Percentiles rank a stretch among this genome's conserved stretches.
These are phyloP conservation scores for Glomus cerebriforme DNA, from an alignment of 192 early-diverging fungal genomes.

Conservation along the genomic window DNA sequence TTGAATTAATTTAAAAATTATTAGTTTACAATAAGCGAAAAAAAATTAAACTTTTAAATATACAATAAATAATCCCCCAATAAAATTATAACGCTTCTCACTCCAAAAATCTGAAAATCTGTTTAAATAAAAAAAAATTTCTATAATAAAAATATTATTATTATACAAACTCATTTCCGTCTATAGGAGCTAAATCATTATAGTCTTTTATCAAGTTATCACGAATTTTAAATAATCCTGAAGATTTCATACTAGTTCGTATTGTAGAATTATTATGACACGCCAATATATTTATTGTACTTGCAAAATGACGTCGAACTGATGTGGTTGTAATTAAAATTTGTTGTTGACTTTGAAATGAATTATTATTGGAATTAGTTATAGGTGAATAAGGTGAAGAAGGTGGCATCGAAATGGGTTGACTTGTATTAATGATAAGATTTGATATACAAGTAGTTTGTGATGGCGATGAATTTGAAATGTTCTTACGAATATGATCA, in stretches of 20 bases:
- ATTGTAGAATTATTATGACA: constrained; percentile 45
- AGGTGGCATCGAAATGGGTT: not conserved
- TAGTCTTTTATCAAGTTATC: constrained; percentile 40
- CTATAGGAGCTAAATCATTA: constrained; percentile 16
- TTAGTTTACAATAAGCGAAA: no score
- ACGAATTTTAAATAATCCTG: constrained; percentile 46
- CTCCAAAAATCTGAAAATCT: no score
- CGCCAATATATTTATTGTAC: constrained; percentile 44
- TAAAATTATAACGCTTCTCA: no score
- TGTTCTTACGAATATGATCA: constrained; percentile 35
- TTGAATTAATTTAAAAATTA: no score
- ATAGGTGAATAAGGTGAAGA: constrained; percentile 29
- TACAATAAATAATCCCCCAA: no score
- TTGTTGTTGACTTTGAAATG: constrained; percentile 9
- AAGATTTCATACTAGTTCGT: constrained; percentile 45
- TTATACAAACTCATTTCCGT: constrained; percentile 18
- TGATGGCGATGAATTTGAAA: constrained; percentile 26
- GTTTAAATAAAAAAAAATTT: not conserved
- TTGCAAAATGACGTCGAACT: constrained; percentile 41
- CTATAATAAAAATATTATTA: not conserved
- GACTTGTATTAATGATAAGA: not conserved
- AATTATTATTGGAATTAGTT: constrained; percentile 9
- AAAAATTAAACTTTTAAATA: no score
- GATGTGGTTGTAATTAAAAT: constrained; percentile 31
- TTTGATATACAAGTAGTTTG: constrained; percentile 8